Evolutionary conservation across 805 yeast genomes (phyloP).

Genomic region (Starmera pachycereana): DNA sequence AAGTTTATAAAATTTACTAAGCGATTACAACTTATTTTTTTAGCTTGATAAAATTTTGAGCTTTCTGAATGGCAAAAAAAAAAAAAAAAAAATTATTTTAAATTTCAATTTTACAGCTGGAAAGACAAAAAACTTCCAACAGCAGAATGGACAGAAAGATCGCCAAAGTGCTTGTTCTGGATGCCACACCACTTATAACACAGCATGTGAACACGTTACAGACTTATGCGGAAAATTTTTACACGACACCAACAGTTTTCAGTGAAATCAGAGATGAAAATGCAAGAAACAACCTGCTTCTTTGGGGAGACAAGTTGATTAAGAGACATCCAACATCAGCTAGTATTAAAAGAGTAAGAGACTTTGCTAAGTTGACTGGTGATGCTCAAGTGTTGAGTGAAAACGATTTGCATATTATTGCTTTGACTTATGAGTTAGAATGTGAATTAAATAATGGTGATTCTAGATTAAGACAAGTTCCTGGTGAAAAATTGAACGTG

Average conservation of each 20-base stretch:
- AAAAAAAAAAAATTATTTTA: too few relatives aligned
- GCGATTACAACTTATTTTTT: too few relatives aligned
- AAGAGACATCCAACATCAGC: constrained; percentile 70
- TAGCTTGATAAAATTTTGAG: too few relatives aligned
- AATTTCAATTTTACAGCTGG: too few relatives aligned
- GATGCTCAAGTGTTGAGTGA: constrained; percentile 80
- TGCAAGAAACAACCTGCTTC: constrained; percentile 64
- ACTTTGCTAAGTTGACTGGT: constrained; percentile 82
- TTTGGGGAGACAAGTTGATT: constrained; percentile 69
- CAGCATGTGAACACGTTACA: constrained; percentile 69
- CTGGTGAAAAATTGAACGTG: constrained; percentile 43
- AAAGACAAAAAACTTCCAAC: too few relatives aligned
- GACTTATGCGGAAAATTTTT: constrained; percentile 59
- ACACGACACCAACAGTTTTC: constrained; percentile 87
- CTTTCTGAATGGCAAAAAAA: too few relatives aligned
- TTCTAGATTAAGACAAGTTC: constrained; percentile 50
- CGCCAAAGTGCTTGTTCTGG: constrained; percentile 50
- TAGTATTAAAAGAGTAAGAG: constrained; percentile 53
- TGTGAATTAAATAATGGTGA: constrained; percentile 59
- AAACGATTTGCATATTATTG: constrained; percentile 88
- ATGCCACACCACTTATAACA: constrained; percentile 92
- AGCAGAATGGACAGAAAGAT: too few relatives aligned
- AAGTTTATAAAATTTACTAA: too few relatives aligned
- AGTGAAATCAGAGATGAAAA: constrained; percentile 80
- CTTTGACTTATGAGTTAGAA: constrained; percentile 84